A percentile compares a stretch with the other conserved stretches of the same genome.
These are phyloP conservation scores for Acanthamoeba lenticulata DNA, from an alignment of 208 protist species.

Conservation along the genomic window DNA sequence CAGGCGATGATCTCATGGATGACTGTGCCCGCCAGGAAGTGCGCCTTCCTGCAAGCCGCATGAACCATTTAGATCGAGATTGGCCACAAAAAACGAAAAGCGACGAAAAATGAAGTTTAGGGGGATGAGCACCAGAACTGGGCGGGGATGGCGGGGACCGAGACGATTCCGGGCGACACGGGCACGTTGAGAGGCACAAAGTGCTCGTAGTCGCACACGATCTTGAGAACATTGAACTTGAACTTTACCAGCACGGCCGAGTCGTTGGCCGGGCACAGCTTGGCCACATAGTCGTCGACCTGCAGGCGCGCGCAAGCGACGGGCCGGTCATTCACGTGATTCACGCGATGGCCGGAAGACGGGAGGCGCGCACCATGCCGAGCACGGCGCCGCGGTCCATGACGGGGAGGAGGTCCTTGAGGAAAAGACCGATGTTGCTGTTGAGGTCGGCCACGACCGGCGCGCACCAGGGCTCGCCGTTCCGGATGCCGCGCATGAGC, in stretches of 20 bases:
- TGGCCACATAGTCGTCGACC: constrained; percentile 46
- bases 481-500: constrained; percentile 8
- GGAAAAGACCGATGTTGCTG: constrained; percentile 76
- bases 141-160: constrained; percentile 49
- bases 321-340: no score
- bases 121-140: not conserved
- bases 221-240: constrained; percentile 78
- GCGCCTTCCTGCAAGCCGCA: not conserved
- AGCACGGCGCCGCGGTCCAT: constrained; percentile 78
- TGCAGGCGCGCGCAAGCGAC: not conserved
- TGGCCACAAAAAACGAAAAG: not conserved
- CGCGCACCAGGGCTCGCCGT: not conserved
- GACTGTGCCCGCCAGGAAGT: not conserved
- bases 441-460: constrained; percentile 71
- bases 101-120: not conserved
- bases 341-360: no score
- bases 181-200: constrained; percentile 80
- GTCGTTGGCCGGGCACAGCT: constrained; percentile 13
- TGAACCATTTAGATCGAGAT: not conserved
- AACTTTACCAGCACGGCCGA: constrained; percentile 27
- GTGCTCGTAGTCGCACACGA: constrained; percentile 83
- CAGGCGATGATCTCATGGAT: constrained; percentile 3
- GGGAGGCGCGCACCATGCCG: constrained; percentile 57
- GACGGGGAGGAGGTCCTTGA: constrained; percentile 80
- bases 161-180: constrained; percentile 35